A percentile compares a stretch with the other conserved stretches of the same genome.
Evolutionary conservation across 1,284 basidiomycete genomes (phyloP).

Genomic region (Puccinia horiana): DNA sequence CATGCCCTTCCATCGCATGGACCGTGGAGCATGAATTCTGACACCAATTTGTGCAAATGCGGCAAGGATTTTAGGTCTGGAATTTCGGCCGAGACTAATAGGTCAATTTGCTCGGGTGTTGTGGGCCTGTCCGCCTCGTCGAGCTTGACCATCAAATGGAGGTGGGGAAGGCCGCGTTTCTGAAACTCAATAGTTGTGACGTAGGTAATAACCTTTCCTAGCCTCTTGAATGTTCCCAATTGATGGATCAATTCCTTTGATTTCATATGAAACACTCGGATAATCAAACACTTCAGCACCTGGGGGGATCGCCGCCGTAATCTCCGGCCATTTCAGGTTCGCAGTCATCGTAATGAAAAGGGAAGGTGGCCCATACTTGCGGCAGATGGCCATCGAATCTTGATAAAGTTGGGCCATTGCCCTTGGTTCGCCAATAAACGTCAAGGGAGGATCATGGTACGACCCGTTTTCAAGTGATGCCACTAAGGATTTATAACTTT

Average conservation of each 20-base stretch:
- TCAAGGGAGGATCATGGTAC: slow-evolving; percentile 58
- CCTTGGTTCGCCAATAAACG: slow-evolving; percentile 59
- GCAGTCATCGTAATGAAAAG: slow-evolving; percentile 61
- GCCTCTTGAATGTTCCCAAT: slow-evolving; percentile 53
- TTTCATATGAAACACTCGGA: slow-evolving; percentile 62
- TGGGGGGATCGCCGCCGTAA: slow-evolving; percentile 59
- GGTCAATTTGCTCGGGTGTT: neutral
- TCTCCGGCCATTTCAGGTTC: slow-evolving; percentile 61
- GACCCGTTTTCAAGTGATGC: slow-evolving; percentile 7
- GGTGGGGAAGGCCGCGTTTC: slow-evolving; percentile 63
- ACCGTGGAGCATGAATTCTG: neutral
- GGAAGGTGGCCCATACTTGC: slow-evolving; percentile 56
- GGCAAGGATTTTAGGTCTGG: neutral
- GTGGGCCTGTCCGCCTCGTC: neutral
- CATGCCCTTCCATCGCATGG: neutral
- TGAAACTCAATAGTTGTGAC: slow-evolving; percentile 65
- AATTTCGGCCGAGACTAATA: neutral
- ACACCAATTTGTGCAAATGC: neutral
- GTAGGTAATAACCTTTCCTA: slow-evolving; percentile 58
- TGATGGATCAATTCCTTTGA: slow-evolving; percentile 50
- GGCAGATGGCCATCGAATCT: slow-evolving; percentile 59
- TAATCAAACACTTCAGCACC: slow-evolving; percentile 62
- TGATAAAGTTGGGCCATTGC: no score
- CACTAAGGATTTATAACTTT: neutral
- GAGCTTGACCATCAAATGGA: slow-evolving; percentile 56